These are phyloP conservation scores for Austroboletus eburneus DNA, from an alignment of 768 basidiomycete genomes.

Conservation along the genomic window DNA sequence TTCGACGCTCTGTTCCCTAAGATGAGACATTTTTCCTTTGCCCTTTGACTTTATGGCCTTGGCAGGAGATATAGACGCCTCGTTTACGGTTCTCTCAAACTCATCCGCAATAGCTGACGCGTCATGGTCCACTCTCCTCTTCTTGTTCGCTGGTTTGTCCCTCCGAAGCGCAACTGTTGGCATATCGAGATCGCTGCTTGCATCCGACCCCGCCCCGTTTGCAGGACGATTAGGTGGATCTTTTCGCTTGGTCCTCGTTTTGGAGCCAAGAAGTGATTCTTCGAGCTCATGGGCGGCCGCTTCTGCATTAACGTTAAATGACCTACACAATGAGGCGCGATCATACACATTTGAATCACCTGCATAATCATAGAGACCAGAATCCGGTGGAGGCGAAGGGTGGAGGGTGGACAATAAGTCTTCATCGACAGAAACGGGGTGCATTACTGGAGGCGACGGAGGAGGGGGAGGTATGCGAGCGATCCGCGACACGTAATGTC, in stretches of 20 bases:
- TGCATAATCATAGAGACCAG: constrained; percentile 28
- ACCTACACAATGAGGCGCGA: constrained; percentile 18
- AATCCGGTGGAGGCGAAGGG: constrained; percentile 33
- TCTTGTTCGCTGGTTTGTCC: constrained; percentile 52
- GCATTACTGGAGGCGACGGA: constrained; percentile 35
- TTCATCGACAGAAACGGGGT: constrained; percentile 30
- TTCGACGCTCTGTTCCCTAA: constrained; percentile 57
- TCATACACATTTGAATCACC: constrained; percentile 24
- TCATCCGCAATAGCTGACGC: constrained; percentile 41
- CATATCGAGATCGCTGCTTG: constrained; percentile 54
- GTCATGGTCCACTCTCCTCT: constrained; percentile 53
- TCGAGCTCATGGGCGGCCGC: constrained; percentile 58
- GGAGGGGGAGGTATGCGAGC: constrained; percentile 42
- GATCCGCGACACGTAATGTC: constrained; percentile 39
- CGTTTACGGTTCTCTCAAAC: constrained; percentile 40
- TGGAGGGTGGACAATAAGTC: constrained; percentile 34
- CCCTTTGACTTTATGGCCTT: constrained; percentile 41
- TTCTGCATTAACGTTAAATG: constrained; percentile 37
- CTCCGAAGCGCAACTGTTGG: constrained; percentile 31
- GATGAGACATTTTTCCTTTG: constrained; percentile 46
- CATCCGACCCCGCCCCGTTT: constrained; percentile 49
- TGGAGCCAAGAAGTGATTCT: constrained; percentile 46
- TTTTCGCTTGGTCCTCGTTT: constrained; percentile 37
- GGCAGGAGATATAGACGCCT: constrained; percentile 35
- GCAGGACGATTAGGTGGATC: constrained; percentile 49